Conservation (phyloP, 2,329 filamentous ascomycete species). For the Aspergillus sergii region DNA sequence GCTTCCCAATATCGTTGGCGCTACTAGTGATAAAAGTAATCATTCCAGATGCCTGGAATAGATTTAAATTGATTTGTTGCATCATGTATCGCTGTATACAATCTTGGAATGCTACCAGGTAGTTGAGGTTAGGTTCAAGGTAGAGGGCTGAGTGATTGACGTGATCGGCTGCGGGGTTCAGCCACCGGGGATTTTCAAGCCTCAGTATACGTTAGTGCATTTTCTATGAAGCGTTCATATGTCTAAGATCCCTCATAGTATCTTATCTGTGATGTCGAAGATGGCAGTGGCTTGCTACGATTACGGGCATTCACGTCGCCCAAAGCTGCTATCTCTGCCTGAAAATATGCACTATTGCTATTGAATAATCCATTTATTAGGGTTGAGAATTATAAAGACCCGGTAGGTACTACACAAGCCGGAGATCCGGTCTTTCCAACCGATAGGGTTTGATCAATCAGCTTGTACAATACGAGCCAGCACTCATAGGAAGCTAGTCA, state of each 20-base stretch:
- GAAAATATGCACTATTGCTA: neutral
- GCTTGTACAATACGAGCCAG: neutral
- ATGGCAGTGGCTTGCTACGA: neutral
- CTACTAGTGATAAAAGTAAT: conserved; percentile 46
- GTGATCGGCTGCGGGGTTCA: neutral
- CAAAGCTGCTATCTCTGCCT: neutral
- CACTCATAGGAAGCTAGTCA: no score
- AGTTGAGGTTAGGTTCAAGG: neutral
- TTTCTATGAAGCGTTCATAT: neutral
- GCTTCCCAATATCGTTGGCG: conserved; percentile 45
- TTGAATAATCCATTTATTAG: neutral
- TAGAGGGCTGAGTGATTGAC: neutral
- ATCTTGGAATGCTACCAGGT: neutral
- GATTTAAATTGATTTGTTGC: neutral
- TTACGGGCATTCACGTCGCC: neutral
- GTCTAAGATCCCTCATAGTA: no score
- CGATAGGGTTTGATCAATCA: neutral
- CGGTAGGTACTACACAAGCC: neutral
- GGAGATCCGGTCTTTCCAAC: neutral
- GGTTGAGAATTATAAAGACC: neutral
- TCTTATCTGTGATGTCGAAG: neutral
- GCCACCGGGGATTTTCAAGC: neutral
- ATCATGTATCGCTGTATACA: neutral
- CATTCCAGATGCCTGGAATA: conserved; percentile 23
- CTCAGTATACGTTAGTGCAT: no score